A percentile compares a stretch with the other conserved stretches of the same genome.
phyloP scores from a whole-genome alignment of 768 basidiomycete species.

The Pleurotus cornucopiae region DNA sequence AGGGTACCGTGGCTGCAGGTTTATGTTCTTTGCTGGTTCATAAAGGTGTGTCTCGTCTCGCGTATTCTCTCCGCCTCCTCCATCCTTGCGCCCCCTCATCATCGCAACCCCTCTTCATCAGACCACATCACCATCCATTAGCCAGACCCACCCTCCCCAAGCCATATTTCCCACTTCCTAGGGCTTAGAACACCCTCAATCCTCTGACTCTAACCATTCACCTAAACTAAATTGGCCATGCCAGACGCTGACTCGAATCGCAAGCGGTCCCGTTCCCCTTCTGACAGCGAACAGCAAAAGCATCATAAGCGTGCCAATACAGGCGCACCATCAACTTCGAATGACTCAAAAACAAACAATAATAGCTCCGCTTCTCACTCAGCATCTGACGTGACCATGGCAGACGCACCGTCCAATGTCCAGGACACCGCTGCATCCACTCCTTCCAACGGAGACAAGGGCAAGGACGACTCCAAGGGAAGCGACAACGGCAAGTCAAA shows the following conservation, averaged over 20 bases:
- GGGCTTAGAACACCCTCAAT: conserved; percentile 21
- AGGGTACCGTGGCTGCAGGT: not conserved
- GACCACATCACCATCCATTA: conserved; percentile 36
- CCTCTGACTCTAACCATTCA: conserved; percentile 23
- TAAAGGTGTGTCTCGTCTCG: conserved; percentile 29
- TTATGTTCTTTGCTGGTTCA: not conserved
- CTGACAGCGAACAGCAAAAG: conserved; percentile 77
- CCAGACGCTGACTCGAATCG: conserved; percentile 82
- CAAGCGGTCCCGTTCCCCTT: conserved; percentile 85
- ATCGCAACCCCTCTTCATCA: conserved; percentile 48
- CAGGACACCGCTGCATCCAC: conserved; percentile 57
- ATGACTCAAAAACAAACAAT: conserved; percentile 51
- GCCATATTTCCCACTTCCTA: conserved; percentile 23
- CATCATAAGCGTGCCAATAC: conserved; percentile 82
- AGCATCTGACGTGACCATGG: conserved; percentile 59
- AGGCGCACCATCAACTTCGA: conserved; percentile 56
- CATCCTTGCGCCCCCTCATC: conserved; percentile 58
- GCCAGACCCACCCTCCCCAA: conserved; percentile 37
- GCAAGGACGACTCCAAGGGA: conserved; percentile 35
- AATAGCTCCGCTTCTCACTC: conserved; percentile 38
- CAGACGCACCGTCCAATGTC: conserved; percentile 41
- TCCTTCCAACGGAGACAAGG: conserved; percentile 39
- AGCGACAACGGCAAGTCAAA: conserved; percentile 35
- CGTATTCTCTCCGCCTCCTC: conserved; percentile 29
- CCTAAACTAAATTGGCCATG: conserved; percentile 65